Conservation (phyloP, 192 early-diverging fungal genomes). For the Coemansia sp. region DNA sequence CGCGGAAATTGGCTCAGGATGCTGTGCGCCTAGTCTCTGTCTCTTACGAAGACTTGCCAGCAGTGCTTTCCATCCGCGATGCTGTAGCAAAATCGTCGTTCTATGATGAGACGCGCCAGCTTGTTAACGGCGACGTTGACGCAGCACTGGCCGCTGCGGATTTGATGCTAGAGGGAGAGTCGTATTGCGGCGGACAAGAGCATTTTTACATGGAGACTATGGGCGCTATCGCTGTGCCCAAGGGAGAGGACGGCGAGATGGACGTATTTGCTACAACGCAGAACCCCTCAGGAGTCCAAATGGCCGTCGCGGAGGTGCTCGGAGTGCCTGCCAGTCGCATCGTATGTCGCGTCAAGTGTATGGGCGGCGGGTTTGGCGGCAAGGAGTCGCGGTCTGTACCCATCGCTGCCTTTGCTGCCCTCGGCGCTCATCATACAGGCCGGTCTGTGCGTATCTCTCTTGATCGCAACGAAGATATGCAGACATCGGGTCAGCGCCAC, state of each 20-base stretch:
- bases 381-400: constrained; percentile 70
- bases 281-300: constrained; percentile 74
- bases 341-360: constrained; percentile 75
- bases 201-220: constrained; percentile 91
- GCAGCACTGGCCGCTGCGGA: constrained; percentile 56
- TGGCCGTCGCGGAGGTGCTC: constrained; percentile 68
- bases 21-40: constrained; percentile 73
- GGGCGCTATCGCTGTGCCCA: constrained; percentile 66
- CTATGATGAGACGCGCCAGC: constrained; percentile 58
- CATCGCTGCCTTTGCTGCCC: constrained; percentile 64
- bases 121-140: constrained; percentile 68
- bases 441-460: constrained; percentile 75
- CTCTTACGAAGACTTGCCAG: constrained; percentile 70
- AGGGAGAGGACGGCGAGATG: constrained; percentile 75
- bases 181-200: constrained; percentile 67
- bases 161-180: constrained; percentile 60
- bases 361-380: constrained; percentile 90
- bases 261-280: constrained; percentile 82
- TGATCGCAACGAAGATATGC: constrained; percentile 86
- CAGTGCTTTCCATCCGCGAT: constrained; percentile 77
- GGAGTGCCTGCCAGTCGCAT: constrained; percentile 72
- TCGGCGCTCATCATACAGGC: constrained; percentile 68
- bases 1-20: constrained; percentile 63
- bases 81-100: constrained; percentile 69
- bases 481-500: constrained; percentile 71